These are phyloP conservation scores for Backusella tuberculispora DNA, from an alignment of 192 early-diverging fungal genomes.

Conservation along the genomic window DNA sequence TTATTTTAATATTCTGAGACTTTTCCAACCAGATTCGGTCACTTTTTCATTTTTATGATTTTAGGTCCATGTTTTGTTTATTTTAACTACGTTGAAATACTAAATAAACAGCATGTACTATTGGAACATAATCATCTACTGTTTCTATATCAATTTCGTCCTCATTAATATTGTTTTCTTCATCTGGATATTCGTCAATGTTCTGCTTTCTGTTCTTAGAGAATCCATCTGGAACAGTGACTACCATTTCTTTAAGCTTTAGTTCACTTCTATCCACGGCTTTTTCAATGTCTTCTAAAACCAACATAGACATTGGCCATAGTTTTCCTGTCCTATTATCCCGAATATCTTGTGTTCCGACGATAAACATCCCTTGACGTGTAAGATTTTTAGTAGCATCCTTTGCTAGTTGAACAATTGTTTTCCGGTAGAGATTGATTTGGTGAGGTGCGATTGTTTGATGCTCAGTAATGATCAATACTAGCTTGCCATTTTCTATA, in stretches of 20 bases:
- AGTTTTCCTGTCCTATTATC: constrained; percentile 59
- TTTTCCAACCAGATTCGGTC: constrained; percentile 3
- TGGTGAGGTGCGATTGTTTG: constrained; percentile 45
- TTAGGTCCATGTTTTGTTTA: background rate
- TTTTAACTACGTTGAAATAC: constrained; percentile 25
- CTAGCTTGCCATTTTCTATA: constrained; percentile 48
- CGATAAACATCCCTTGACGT: constrained; percentile 64
- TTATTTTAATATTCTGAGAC: background rate
- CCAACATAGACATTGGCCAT: constrained; percentile 74
- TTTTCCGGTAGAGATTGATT: constrained; percentile 62
- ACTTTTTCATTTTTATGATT: constrained; percentile 16
- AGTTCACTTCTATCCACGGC: constrained; percentile 55
- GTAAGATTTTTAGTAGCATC: constrained; percentile 61
- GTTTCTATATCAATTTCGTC: constrained; percentile 43
- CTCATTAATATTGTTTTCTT: constrained; percentile 38
- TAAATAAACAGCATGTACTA: constrained; percentile 59
- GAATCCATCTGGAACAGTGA: constrained; percentile 70
- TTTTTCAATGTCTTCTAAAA: constrained; percentile 72
- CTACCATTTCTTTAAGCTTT: constrained; percentile 67
- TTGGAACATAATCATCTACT: constrained; percentile 49
- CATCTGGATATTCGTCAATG: constrained; percentile 30
- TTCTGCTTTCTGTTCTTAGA: constrained; percentile 55
- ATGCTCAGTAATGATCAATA: constrained; percentile 67
- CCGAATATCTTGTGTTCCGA: constrained; percentile 75
- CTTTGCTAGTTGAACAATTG: constrained; percentile 63